Conservation (phyloP, 352 stramenopile genomes). For the Globisporangium mamillatum region DNA sequence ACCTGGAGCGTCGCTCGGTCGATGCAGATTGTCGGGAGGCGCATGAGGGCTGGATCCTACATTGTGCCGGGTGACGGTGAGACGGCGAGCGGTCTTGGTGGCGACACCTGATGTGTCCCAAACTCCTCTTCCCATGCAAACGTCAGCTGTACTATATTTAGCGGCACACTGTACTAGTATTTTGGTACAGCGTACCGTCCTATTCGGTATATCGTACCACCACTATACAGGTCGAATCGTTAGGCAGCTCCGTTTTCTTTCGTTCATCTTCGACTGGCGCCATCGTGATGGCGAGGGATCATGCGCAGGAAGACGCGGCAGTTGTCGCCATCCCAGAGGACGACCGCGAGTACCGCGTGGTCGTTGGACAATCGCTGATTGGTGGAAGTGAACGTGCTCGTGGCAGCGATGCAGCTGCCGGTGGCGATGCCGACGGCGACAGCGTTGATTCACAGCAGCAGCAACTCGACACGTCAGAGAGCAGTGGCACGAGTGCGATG, state of each 20-base stretch:
- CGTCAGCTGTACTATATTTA: background rate
- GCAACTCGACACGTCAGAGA: conserved; percentile 1
- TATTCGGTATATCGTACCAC: background rate
- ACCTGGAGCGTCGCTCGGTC: too few relatives aligned
- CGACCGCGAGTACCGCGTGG: conserved; percentile 52
- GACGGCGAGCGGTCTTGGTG: too few relatives aligned
- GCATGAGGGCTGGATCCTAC: too few relatives aligned
- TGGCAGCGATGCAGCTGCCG: background rate
- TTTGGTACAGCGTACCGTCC: background rate
- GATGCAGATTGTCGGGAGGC: too few relatives aligned
- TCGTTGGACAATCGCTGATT: conserved; percentile 44
- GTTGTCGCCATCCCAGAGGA: conserved; percentile 30
- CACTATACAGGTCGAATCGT: background rate
- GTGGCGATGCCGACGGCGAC: background rate
- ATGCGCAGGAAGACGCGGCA: background rate
- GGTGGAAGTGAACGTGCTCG: too few relatives aligned
- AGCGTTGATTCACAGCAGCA: background rate
- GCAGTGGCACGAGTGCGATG: background rate
- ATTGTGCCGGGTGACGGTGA: too few relatives aligned
- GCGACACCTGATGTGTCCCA: background rate
- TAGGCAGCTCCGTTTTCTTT: background rate
- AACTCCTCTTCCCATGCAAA: background rate
- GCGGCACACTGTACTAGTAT: background rate
- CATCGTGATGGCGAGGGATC: background rate
- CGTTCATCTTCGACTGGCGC: background rate